phyloP scores from a whole-genome alignment of 2,329 filamentous ascomycete species.

The Exophiala spinifera region DNA sequence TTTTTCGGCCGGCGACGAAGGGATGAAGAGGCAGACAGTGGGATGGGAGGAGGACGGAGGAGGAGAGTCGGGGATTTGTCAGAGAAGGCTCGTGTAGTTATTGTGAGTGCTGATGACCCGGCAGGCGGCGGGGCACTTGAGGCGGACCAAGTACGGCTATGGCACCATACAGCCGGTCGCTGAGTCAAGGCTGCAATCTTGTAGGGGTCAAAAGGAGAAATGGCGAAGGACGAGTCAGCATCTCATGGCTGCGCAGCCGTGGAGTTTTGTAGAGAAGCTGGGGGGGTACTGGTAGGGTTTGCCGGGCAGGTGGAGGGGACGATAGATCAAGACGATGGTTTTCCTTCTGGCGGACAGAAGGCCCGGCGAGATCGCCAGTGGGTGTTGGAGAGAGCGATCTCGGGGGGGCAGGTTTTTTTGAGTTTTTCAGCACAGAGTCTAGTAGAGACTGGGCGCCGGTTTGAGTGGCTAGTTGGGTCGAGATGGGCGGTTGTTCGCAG shows the following conservation, averaged over 20 bases:
- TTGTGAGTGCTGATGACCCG: slow-evolving; percentile 8
- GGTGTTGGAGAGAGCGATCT: slow-evolving; percentile 7
- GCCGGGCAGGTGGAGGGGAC: slow-evolving; percentile 16
- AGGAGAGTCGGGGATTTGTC: slow-evolving; percentile 22
- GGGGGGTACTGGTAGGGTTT: slow-evolving; percentile 7
- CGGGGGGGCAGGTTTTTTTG: background rate
- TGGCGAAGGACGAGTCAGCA: slow-evolving; percentile 20
- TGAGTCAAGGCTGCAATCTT: background rate
- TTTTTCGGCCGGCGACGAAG: background rate
- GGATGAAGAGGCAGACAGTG: slow-evolving; percentile 4
- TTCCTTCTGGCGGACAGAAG: background rate
- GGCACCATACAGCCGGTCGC: slow-evolving; percentile 1
- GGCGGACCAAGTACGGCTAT: slow-evolving; percentile 1
- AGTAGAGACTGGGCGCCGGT: background rate
- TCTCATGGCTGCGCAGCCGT: slow-evolving; percentile 24
- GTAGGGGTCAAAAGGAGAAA: slow-evolving; percentile 9
- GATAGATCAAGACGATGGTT: background rate
- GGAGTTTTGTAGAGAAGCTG: slow-evolving; percentile 3
- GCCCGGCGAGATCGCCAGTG: slow-evolving; percentile 3
- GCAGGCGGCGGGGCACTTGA: slow-evolving; percentile 16
- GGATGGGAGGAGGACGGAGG: slow-evolving; percentile 8
- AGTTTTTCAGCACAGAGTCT: too few relatives aligned
- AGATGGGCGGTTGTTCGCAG: background rate
- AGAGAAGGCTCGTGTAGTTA: slow-evolving; percentile 4
- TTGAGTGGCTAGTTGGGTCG: too few relatives aligned